These are phyloP conservation scores for Echinochloa phyllopogon DNA, from an alignment of 176 grass and related monocot species.

Conservation along the genomic window DNA sequence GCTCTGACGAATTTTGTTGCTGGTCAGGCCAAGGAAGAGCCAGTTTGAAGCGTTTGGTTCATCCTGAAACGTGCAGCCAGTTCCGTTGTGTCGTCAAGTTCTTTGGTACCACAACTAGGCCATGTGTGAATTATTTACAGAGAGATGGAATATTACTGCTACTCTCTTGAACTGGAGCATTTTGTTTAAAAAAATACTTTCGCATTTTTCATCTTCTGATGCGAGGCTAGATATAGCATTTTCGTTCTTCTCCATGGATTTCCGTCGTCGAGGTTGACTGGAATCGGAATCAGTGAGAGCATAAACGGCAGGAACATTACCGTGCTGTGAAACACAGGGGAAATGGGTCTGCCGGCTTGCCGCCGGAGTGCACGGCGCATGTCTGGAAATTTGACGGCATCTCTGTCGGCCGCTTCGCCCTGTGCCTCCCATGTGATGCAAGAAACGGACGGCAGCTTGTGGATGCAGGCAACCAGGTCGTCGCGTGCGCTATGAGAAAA, in stretches of 20 bases:
- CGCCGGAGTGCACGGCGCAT: conserved; percentile 7
- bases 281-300: not conserved
- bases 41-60: not conserved
- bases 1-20: not conserved
- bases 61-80: not conserved
- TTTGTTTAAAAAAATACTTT: too few relatives aligned
- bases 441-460: too few relatives aligned
- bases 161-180: not conserved
- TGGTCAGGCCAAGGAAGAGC: not conserved
- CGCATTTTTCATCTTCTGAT: not conserved
- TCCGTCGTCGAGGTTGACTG: too few relatives aligned
- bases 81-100: not conserved
- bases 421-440: conserved; percentile 29
- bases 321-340: not conserved
- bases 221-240: not conserved
- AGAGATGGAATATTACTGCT: not conserved
- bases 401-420: not conserved
- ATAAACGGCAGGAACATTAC: not conserved
- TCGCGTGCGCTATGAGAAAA: too few relatives aligned
- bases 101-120: not conserved
- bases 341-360: conserved; percentile 30
- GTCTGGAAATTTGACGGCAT: not conserved
- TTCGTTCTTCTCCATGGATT: not conserved
- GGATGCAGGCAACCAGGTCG: too few relatives aligned
- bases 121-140: not conserved